phyloP scores from a whole-genome alignment of 1,284 basidiomycete genomes.

The Ganoderma sinense region DNA sequence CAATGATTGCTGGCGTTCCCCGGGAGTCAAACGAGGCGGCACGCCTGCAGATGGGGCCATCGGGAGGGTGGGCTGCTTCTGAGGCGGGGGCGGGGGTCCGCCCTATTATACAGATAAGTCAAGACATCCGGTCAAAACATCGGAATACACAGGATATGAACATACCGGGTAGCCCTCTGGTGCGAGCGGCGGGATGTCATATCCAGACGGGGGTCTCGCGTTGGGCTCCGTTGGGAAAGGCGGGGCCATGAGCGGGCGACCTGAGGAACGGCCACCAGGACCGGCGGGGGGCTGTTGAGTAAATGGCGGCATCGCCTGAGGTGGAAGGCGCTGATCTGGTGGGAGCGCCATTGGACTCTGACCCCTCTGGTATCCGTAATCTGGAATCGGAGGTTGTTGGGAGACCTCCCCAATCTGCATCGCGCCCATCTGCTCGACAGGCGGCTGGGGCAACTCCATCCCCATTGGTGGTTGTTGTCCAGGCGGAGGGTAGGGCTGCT shows the following conservation, averaged over 20 bases:
- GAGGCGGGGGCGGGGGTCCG: conserved; percentile 38
- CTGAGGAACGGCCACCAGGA: conserved; percentile 24
- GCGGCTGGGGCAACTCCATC: conserved; percentile 22
- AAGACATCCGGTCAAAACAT: background rate
- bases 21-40: conserved; percentile 31
- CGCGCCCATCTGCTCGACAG: conserved; percentile 55
- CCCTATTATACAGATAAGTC: conserved; percentile 8
- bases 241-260: conserved; percentile 32
- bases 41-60: conserved; percentile 25
- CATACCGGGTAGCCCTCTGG: conserved; percentile 39
- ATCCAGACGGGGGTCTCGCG: conserved; percentile 27
- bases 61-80: conserved; percentile 43
- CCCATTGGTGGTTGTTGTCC: conserved; percentile 21
- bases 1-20: conserved; percentile 37
- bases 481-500: conserved; percentile 31
- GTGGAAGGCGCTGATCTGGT: conserved; percentile 25
- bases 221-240: conserved; percentile 40
- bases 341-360: conserved; percentile 22
- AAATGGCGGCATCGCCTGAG: conserved; percentile 32
- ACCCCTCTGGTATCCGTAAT: conserved; percentile 35
- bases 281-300: conserved; percentile 30
- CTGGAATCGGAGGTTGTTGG: conserved; percentile 33
- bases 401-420: conserved; percentile 52
- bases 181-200: conserved; percentile 33
- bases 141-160: conserved; percentile 5